These are phyloP conservation scores for Macrotyloma uniflorum DNA, from an alignment of 306 rosid species.

Conservation along the genomic window DNA sequence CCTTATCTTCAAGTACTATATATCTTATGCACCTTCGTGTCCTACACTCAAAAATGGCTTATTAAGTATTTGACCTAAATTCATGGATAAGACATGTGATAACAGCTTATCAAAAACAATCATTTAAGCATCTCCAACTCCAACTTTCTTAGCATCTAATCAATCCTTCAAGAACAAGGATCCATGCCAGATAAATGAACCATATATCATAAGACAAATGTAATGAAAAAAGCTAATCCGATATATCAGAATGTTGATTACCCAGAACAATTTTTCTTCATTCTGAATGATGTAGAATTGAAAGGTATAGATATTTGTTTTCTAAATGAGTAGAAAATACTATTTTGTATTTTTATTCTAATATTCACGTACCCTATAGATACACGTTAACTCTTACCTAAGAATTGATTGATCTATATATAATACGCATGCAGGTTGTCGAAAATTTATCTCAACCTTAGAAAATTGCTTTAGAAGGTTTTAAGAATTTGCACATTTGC, in stretches of 20 bases:
- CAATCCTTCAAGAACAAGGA: not conserved
- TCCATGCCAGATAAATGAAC: not conserved
- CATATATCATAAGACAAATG: not conserved
- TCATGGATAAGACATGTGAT: constrained; percentile 7
- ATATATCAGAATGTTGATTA: not conserved
- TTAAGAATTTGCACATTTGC: not conserved
- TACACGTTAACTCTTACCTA: not conserved
- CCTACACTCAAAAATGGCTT: not conserved
- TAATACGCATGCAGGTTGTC: not conserved
- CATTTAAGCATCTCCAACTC: not conserved
- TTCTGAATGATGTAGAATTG: too few species aligned
- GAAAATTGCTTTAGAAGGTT: not conserved
- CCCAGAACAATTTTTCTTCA: not conserved
- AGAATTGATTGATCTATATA: not conserved
- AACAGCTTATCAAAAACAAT: not conserved
- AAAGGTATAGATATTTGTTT: too few species aligned
- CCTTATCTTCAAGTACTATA: not conserved
- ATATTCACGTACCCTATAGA: not conserved
- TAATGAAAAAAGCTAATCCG: not conserved
- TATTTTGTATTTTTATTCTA: not conserved
- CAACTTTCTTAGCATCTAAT: constrained; percentile 4
- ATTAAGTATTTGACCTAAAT: not conserved
- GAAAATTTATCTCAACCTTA: not conserved
- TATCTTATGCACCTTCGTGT: not conserved
- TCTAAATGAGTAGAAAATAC: not conserved